A percentile compares a stretch with the other conserved stretches of the same genome.
Conservation (phyloP, 2,329 filamentous ascomycete species). For the Coniochaeta ligniaria region DNA sequence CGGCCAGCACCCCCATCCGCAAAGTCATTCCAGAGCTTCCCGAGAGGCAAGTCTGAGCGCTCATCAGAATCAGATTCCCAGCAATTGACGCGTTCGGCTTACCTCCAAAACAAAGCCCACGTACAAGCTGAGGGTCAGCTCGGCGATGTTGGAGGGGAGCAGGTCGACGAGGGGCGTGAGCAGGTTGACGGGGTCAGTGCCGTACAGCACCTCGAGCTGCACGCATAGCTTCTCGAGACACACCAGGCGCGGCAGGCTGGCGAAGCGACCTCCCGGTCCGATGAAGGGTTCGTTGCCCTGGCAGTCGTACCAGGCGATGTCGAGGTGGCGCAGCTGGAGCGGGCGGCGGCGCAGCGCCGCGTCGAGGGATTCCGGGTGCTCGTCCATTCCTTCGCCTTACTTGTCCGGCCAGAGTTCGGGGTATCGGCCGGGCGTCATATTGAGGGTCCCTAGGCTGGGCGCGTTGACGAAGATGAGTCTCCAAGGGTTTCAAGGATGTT, state of each 20-base stretch:
- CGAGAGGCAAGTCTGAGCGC: too few species aligned
- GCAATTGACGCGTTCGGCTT: too few species aligned
- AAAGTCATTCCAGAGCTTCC: too few species aligned
- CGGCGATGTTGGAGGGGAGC: constrained; percentile 16
- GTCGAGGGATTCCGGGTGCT: constrained; percentile 14
- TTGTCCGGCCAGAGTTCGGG: constrained; percentile 1
- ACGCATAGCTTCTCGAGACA: constrained; percentile 15
- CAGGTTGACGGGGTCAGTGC: constrained; percentile 4
- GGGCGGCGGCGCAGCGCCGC: constrained; percentile 10
- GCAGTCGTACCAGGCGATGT: constrained; percentile 17
- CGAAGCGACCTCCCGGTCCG: constrained; percentile 14
- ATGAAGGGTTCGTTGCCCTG: constrained; percentile 10
- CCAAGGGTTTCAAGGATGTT: too few species aligned
- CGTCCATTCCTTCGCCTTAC: not conserved
- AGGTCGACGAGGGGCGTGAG: constrained; percentile 11
- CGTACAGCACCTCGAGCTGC: constrained; percentile 15
- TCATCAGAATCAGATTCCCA: too few species aligned
- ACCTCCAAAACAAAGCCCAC: too few species aligned
- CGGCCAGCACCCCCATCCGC: too few species aligned
- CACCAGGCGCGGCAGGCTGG: constrained; percentile 10
- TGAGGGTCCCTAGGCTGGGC: constrained; percentile 15
- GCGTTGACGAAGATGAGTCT: constrained; percentile 14
- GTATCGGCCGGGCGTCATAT: constrained; percentile 14
- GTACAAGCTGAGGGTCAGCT: constrained; percentile 16
- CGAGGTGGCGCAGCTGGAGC: constrained; percentile 14